Conservation (phyloP, 2,329 filamentous ascomycete species). For the Aspergillus texensis region DNA sequence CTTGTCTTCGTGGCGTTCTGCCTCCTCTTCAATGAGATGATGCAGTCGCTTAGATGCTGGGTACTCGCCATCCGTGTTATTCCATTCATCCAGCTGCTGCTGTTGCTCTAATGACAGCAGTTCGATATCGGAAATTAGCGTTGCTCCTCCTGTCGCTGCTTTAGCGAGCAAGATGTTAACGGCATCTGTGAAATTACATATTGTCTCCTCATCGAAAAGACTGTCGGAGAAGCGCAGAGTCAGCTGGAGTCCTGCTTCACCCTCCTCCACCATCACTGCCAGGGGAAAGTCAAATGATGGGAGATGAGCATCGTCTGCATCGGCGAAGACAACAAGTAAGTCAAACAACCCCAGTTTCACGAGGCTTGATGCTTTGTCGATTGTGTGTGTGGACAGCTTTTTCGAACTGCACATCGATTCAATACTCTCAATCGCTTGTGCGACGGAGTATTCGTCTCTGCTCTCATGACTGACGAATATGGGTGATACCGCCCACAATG, state of each 20-base stretch:
- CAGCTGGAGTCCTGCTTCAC: neutral
- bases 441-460: neutral
- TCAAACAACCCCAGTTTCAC: neutral
- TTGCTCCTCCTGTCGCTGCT: neutral
- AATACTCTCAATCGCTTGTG: neutral
- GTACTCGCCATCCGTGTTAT: neutral
- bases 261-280: neutral
- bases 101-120: neutral
- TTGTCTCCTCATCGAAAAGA: neutral
- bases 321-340: neutral
- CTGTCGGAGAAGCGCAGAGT: neutral
- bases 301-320: neutral
- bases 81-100: neutral
- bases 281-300: neutral
- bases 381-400: neutral
- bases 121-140: neutral
- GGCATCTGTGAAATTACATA: neutral
- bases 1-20: neutral
- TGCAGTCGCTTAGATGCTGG: neutral
- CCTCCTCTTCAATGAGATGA: neutral
- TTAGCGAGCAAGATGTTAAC: neutral
- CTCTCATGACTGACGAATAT: neutral
- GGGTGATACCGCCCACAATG: neutral
- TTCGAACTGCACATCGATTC: neutral
- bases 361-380: neutral